Base-by-base conservation (phyloP, 306 rosid species). In the Coriaria nepalensis region DNA sequence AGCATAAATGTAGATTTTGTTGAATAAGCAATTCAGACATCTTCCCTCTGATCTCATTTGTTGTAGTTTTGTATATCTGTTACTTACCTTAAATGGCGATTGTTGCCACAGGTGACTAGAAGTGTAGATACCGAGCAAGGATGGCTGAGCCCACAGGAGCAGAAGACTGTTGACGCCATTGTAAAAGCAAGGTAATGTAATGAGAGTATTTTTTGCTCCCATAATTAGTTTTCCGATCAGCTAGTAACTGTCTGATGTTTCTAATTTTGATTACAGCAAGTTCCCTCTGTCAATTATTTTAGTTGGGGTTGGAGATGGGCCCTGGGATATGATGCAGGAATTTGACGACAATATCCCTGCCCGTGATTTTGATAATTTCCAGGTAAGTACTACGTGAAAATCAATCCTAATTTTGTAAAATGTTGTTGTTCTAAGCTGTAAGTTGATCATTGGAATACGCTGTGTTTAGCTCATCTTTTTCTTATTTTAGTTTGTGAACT, bases 261-360 rank as follows among this genome's bases (percentile, higher is more conserved):
- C 44, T 59, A 2, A 48, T 46, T 39, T 33, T 61, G 50, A 52
- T 65, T 45, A 34, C 87, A 90, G 98, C 68, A 81, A 90, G 44
- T 79, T 73, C 48, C 98, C 98, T 14, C 85, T 90, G 41, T 90
- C 98, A 54, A 90, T 90, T 60, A 67, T 90, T 49, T 63, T 90
- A 69, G 92, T 84, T 49, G 98, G 98, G 47, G 98, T 90, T 58
- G 98, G 98, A 57, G 98, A 90, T 70, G 98, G 98, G 40, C 98
- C 98, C 15, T 90, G 98, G 98, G 95, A 90, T 69, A 90, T 69
- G 86, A 90, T 90, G 98, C 74, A 66, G 71, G 87, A 81, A 51
- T 90, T 90, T 34, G 98, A 84, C 47, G 98, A 90, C 72, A 90
- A 90, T 57, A 90, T 85, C 45, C 98, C 98, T 13, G 59, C 94